Conservation (phyloP, 495 filamentous ascomycete genomes). For the Aspergillus olivimuriae region DNA sequence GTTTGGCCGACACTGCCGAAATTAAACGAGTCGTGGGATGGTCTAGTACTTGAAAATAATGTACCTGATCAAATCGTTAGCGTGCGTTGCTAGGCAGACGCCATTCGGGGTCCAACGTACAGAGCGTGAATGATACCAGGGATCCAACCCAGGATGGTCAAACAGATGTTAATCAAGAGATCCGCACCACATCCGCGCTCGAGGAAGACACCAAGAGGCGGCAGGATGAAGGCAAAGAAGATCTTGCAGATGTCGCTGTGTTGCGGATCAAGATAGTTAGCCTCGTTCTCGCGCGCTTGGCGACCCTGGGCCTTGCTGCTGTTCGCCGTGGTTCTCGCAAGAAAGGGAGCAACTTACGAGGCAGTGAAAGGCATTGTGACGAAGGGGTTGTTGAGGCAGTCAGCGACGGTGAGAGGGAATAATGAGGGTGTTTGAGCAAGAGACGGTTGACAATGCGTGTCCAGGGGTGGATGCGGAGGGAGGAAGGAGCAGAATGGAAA, state of each 20-base stretch:
- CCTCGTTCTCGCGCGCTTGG: neutral
- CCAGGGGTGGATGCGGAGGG: neutral
- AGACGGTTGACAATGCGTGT: neutral
- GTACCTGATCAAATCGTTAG: constrained; percentile 35
- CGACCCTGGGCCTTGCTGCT: too few species aligned
- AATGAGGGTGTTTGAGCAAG: too few species aligned
- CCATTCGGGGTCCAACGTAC: constrained; percentile 37
- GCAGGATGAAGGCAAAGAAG: constrained; percentile 79
- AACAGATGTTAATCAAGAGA: constrained; percentile 78
- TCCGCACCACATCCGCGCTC: constrained; percentile 79
- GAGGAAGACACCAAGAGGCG: constrained; percentile 87
- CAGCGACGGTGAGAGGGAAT: too few species aligned
- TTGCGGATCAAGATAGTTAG: constrained; percentile 1
- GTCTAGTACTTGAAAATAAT: constrained; percentile 52
- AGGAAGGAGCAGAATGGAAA: neutral
- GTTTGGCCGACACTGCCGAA: constrained; percentile 1
- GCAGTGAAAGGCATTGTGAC: constrained; percentile 60
- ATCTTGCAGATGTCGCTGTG: constrained; percentile 86
- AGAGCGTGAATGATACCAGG: constrained; percentile 70
- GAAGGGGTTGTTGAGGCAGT: too few species aligned
- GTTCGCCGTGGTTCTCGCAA: too few species aligned
- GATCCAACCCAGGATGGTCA: constrained; percentile 78
- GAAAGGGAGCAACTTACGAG: constrained; percentile 52
- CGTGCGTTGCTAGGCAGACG: neutral
- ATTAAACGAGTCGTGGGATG: neutral